Base-by-base conservation (phyloP, 2,329 filamentous ascomycete genomes). In the Colletotrichum graminicola region DNA sequence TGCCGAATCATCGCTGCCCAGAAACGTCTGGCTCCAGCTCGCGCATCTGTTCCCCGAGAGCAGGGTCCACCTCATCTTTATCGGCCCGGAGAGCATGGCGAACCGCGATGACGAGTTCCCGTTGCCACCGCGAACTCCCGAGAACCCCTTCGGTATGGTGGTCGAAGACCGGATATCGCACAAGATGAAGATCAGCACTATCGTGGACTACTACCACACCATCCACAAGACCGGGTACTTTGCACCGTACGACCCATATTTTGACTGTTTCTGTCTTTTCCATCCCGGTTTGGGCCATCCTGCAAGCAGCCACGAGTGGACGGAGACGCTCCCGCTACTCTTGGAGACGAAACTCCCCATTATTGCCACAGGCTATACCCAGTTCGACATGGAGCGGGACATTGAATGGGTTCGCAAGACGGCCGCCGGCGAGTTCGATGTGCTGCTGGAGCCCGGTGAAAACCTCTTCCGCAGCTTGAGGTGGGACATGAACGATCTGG, bases 201-300 rank as follows among this genome's bases (percentile, higher is more conserved):
- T 95, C 78, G 95, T 98, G 62, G 96, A 99, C 76, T 98, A 99
- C 84, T 99, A 97, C 84, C 95, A 99, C 82, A 98, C 94, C 2
- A 89, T 99, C 76, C 95, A 99, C 84, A 90, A 94, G 79, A 93
- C 95, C 0, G 92, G 94, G 59, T 89, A 95, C 79, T 99, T 98
- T 84, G 90, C 93, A 69, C 96, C 97, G 0, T 98, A 97, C 79
- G 96, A 99, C 79, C 96, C 96, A 0, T 99, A 99, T 84, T 97
- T 99, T 81, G 96, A 99, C 85, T 96, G 93, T 81, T 97, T 99
- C 79, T 91, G 99, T 77, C 88, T 98, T 62, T 99, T 98, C 87
- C 97, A 99, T 78, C 97, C 97, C 0, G 97, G 97, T 11, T 88
- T 99, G 23, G 97, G 96, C 16, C 96, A 99, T 80, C 95, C 97